Evolutionary conservation across 495 filamentous ascomycete genomes (phyloP), one percentile per base, ranked within the genome.

Genomic region (Penicillium malachiteum): DNA sequence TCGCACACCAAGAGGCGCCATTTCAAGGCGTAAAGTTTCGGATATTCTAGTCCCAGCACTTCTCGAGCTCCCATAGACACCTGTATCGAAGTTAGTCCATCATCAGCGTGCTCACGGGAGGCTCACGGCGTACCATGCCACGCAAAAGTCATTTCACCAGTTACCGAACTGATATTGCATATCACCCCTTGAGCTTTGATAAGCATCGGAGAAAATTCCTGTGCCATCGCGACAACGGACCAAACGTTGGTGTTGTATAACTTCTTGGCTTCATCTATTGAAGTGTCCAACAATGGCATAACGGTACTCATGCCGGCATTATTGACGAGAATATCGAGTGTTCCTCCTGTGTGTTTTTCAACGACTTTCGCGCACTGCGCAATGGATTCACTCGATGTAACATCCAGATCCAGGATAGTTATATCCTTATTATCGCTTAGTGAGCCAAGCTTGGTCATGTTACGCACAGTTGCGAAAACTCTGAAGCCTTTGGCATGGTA

Each of bases 241-340:
- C 82, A 86, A 21, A 87, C 78, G 62, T 87, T 87, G 33, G 79
- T 77, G 52, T 87, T 83, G 51, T 81, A 87, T 0, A 83, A 75
- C 45, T 71, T 60, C 60, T 79, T 81, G 0, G 80, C 81, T 35
- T 76, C 73, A 5, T 75, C 68, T 1, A 86, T 58, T 37, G 71
- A 64, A 18, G 78, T 65, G 62, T 87, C 84, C 5, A 81, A 70
- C 5, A 77, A 68, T 0, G 84, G 65, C 31, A 46, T 34, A 7
- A 46, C 11, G n/a, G 16, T 3, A 3, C 21, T 4, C 14, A 31
- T 10, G 21, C 43, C 43, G 9, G 43, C 43, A 46, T 46, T 46
- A 18, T 46, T 46, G 17, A 46, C 43, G 8, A 46, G 21, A 8
- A 46, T 46, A 46, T 46, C 43, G 43, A 46, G 43, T 13, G 34